Conservation (phyloP, 2,329 filamentous ascomycete genomes). For the Samsoniella hepiali region DNA sequence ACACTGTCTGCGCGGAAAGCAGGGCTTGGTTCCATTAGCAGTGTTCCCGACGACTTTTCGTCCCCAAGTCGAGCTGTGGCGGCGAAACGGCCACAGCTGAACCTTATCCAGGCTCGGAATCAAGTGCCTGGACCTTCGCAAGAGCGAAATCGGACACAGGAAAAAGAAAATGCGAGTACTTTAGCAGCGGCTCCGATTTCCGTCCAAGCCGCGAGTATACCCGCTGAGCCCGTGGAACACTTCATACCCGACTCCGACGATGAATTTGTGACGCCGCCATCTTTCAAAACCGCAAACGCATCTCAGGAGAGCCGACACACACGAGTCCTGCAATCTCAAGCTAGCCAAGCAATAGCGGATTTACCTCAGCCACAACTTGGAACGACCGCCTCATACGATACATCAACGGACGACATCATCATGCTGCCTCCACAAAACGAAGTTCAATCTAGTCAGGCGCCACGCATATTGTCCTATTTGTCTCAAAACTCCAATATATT, state of each 20-base stretch:
- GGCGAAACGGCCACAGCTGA: neutral
- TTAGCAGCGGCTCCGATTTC: no score
- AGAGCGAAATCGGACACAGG: neutral
- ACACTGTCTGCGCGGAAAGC: neutral
- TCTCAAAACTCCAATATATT: slow-evolving; percentile 32
- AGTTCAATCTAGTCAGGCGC: slow-evolving; percentile 26
- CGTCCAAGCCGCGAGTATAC: neutral
- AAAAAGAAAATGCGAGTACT: no score
- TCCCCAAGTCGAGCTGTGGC: slow-evolving; percentile 14
- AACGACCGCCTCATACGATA: neutral
- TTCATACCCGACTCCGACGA: slow-evolving; percentile 58
- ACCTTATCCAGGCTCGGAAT: slow-evolving; percentile 10
- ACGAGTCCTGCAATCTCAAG: neutral
- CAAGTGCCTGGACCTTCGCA: slow-evolving; percentile 21
- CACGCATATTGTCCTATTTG: slow-evolving; percentile 30
- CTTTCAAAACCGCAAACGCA: slow-evolving; percentile 31
- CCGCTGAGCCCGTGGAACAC: slow-evolving; percentile 25
- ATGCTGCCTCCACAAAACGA: neutral
- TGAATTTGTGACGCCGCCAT: slow-evolving; percentile 45
- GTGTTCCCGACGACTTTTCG: slow-evolving; percentile 10
- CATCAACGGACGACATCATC: slow-evolving; percentile 8
- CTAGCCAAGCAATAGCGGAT: neutral
- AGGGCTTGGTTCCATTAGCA: neutral
- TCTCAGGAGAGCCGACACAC: neutral
- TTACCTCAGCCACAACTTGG: slow-evolving; percentile 1